A percentile compares a stretch with the other conserved stretches of the same genome.
Evolutionary conservation across 805 yeast species (phyloP).

Genomic region (Lipomyces chichibuensis): DNA sequence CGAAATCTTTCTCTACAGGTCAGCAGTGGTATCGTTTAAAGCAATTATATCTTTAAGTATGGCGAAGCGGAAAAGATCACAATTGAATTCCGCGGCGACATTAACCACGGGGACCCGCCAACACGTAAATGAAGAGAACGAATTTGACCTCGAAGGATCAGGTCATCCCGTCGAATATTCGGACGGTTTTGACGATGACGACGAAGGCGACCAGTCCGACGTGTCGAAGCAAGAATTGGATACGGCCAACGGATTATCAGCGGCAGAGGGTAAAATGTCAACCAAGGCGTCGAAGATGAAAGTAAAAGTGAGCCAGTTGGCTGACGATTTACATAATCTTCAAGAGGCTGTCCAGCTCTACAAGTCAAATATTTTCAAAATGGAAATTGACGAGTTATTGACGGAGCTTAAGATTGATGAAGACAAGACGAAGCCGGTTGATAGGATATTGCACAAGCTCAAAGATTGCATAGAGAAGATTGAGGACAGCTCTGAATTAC

Average conservation of each 20-base stretch:
- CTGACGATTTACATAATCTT: constrained; percentile 84
- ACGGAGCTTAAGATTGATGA: constrained; percentile 79
- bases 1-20: neutral
- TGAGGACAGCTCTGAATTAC: constrained; percentile 49
- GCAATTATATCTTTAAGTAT: neutral
- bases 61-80: constrained; percentile 25
- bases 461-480: constrained; percentile 68
- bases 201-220: constrained; percentile 10
- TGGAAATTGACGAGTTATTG: constrained; percentile 89
- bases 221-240: neutral
- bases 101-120: neutral
- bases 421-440: constrained; percentile 63
- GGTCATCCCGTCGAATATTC: neutral
- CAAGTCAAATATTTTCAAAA: constrained; percentile 91
- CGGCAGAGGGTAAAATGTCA: neutral
- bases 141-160: neutral
- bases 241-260: neutral
- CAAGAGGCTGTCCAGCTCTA: constrained; percentile 92
- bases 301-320: constrained; percentile 25
- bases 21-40: neutral
- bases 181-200: neutral
- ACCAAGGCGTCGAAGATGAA: constrained; percentile 6
- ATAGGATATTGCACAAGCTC: constrained; percentile 72
- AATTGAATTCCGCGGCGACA: neutral
- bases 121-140: neutral